A percentile compares a stretch with the other conserved stretches of the same genome.
phyloP scores from a whole-genome alignment of 371 early-diverging fungal genomes.

The Mucor saturninus region DNA sequence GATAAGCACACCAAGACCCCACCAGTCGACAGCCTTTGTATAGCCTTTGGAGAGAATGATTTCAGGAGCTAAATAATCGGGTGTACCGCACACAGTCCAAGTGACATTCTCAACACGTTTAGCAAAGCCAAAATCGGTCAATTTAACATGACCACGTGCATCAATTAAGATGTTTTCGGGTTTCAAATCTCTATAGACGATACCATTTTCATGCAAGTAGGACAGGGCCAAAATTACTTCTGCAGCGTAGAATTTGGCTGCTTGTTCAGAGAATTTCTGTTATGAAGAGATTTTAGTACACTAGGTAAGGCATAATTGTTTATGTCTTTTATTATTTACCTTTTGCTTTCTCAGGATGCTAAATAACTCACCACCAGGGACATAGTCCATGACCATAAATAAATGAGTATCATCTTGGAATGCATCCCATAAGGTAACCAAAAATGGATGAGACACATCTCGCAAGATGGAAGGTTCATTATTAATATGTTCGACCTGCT shows the following conservation, averaged over 20 bases:
- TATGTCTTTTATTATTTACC: conserved; percentile 35
- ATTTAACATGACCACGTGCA: conserved; percentile 92
- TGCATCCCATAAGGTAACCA: conserved; percentile 89
- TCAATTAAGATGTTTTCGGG: conserved; percentile 93
- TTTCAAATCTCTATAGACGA: conserved; percentile 97
- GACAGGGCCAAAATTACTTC: conserved; percentile 84
- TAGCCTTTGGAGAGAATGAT: conserved; percentile 97
- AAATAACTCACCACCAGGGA: conserved; percentile 96
- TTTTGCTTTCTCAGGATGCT: conserved; percentile 73
- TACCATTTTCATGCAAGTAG: conserved; percentile 93
- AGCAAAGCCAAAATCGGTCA: conserved; percentile 99
- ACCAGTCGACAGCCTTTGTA: conserved; percentile 98
- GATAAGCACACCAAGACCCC: conserved; percentile 96
- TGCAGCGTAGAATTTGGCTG: conserved; percentile 83
- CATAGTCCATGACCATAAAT: conserved; percentile 96
- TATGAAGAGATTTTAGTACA: conserved; percentile 47
- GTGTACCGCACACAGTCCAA: conserved; percentile 98
- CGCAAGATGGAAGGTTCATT: conserved; percentile 89
- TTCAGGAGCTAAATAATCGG: conserved; percentile 97
- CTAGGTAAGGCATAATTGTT: conserved; percentile 67
- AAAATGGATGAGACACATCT: conserved; percentile 84
- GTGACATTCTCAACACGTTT: conserved; percentile 92
- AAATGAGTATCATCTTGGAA: conserved; percentile 91
- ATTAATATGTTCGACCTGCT: conserved; percentile 91
- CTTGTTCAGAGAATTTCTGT: conserved; percentile 86